phyloP scores from a whole-genome alignment of 768 basidiomycete genomes.

The Lactarius psammicola region DNA sequence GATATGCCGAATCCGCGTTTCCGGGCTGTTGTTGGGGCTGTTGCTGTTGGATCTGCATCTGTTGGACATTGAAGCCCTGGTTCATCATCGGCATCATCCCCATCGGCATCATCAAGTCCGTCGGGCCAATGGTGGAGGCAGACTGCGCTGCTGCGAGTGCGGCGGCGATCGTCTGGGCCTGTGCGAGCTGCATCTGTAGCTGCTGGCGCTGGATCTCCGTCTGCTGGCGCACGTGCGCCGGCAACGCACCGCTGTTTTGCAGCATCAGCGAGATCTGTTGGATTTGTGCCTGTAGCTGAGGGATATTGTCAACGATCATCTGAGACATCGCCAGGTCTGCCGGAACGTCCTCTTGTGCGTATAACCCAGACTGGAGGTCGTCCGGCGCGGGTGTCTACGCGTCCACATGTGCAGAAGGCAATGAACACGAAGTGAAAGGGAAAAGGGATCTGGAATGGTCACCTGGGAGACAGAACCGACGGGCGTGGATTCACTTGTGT shows the following conservation, averaged over 20 bases:
- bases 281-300: conserved; percentile 83
- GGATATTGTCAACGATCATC: conserved; percentile 70
- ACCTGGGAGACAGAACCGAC: conserved; percentile 18
- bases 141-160: conserved; percentile 46
- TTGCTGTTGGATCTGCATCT: conserved; percentile 32
- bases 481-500: conserved; percentile 19
- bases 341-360: conserved; percentile 68
- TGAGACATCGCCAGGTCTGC: conserved; percentile 65
- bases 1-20: conserved; percentile 81
- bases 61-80: conserved; percentile 23
- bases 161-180: conserved; percentile 70
- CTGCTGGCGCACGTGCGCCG: conserved; percentile 68
- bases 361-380: conserved; percentile 53
- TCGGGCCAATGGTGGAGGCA: conserved; percentile 37
- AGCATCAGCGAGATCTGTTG: conserved; percentile 76
- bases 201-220: conserved; percentile 84
- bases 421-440: neutral
- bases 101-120: conserved; percentile 40
- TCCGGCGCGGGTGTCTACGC: conserved; percentile 24
- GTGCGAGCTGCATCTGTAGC: conserved; percentile 73
- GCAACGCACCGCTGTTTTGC: conserved; percentile 69
- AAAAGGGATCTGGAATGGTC: neutral
- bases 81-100: conserved; percentile 27
- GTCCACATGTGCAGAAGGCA: neutral
- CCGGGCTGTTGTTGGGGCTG: conserved; percentile 63